phyloP scores from a whole-genome alignment of 1,284 basidiomycete genomes.

The Cutaneotrichosporon cutaneum region DNA sequence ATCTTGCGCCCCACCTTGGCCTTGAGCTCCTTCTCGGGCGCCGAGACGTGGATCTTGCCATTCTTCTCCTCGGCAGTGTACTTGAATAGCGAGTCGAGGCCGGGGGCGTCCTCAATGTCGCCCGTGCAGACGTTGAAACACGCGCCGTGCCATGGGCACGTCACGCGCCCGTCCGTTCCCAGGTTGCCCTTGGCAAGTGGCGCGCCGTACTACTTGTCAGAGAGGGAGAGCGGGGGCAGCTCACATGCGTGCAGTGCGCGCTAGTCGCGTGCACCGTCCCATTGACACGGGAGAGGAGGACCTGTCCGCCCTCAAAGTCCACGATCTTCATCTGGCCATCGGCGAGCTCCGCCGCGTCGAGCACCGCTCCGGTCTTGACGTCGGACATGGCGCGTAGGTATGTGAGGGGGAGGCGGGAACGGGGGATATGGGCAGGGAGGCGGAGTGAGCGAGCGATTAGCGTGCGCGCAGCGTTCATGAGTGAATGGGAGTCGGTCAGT shows the following conservation, averaged over 20 bases:
- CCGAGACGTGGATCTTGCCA: conserved; percentile 74
- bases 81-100: conserved; percentile 76
- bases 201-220: conserved; percentile 46
- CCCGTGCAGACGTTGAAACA: conserved; percentile 80
- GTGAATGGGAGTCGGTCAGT: too few species aligned
- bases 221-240: conserved; percentile 13
- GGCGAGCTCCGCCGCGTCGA: conserved; percentile 59
- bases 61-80: conserved; percentile 69
- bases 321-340: conserved; percentile 81
- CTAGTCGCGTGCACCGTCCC: conserved; percentile 67
- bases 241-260: conserved; percentile 77
- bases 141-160: conserved; percentile 90
- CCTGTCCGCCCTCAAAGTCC: conserved; percentile 71
- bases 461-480: neutral
- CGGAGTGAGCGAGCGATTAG: neutral
- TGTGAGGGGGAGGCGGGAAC: neutral
- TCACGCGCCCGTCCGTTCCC: conserved; percentile 72
- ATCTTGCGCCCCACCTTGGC: conserved; percentile 62
- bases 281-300: conserved; percentile 73
- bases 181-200: conserved; percentile 66
- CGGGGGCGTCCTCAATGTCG: conserved; percentile 80
- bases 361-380: conserved; percentile 28
- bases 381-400: conserved; percentile 23
- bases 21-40: conserved; percentile 67
- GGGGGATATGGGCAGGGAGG: neutral